Conservation (phyloP, 805 yeast species). For the Wickerhamiella lipophila region DNA sequence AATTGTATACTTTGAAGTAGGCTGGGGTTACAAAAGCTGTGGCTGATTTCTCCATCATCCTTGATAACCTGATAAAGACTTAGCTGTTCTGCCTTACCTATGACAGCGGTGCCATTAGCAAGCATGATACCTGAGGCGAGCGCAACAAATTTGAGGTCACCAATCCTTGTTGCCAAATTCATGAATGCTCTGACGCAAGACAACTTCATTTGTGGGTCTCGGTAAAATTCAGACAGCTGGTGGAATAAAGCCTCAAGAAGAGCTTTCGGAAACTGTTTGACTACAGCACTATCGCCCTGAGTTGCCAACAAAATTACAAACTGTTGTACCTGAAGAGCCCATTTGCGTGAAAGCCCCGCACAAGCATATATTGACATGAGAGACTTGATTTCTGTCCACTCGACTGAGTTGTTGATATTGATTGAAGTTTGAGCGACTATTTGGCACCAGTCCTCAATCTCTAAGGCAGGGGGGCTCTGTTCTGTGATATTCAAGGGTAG, state of each 20-base stretch:
- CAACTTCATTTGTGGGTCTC: conserved; percentile 40
- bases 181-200: conserved; percentile 40
- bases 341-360: conserved; percentile 51
- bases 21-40: conserved; percentile 62
- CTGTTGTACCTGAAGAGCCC: conserved; percentile 55
- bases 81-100: conserved; percentile 48
- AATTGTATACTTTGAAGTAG: conserved; percentile 39
- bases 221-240: conserved; percentile 41
- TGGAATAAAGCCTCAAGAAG: conserved; percentile 29
- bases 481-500: conserved; percentile 20
- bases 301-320: conserved; percentile 31
- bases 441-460: conserved; percentile 40
- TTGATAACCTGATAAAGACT: conserved; percentile 25
- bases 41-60: conserved; percentile 24
- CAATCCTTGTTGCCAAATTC: conserved; percentile 34
- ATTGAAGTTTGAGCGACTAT: conserved; percentile 35
- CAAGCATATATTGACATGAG: conserved; percentile 52
- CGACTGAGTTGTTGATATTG: conserved; percentile 39
- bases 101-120: conserved; percentile 41
- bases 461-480: conserved; percentile 26
- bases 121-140: conserved; percentile 33
- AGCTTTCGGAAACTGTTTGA: conserved; percentile 24
- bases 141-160: conserved; percentile 37
- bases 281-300: not conserved
- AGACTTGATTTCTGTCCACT: conserved; percentile 50